Base-by-base conservation (phyloP, 768 basidiomycete species). In the Lactifluus echinatus region DNA sequence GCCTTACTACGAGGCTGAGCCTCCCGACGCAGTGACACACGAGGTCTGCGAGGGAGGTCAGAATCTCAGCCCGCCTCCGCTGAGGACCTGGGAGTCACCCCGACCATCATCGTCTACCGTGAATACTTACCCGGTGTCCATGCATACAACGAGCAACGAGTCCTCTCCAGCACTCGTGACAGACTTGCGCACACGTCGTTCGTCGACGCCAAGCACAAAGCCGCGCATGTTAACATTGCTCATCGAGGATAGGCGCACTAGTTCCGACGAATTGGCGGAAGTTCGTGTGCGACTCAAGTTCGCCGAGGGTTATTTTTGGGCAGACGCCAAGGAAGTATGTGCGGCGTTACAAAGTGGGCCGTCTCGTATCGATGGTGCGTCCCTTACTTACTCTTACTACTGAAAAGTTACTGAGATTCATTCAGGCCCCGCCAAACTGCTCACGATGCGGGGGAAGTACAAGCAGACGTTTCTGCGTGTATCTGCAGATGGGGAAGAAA, bases 341-440 rank as follows among this genome's bases (percentile, higher is more conserved):
- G 70, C 77, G 12, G 73, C 75, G 56, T 73, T 89, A 23, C 87
- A 89, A 67, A 63, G 67, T 0, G 75, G 82, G 24, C 81, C 85
- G 11, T 79, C 82, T 11, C 74, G 84, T 58, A 82, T 89, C 51
- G 87, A 89, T 67, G 87, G 87, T 85, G 53, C 45, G 64, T 46
- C 6, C 7, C n/a, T n/a, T n/a, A n/a, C n/a, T 58, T 8, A n/a
- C 24, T 49, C 17, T 17, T 15, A 7, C 2, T 36, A 19, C 26
- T 2, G 12, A 28, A 42, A 7, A 33, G 28, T 49, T 33, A 21
- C n/a, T 15, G 23, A 59, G 4, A 43, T 3, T 26, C 26, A 17
- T 37, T 17, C 23, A 61, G 60, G 61, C 23, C 57, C 61, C 14
- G 57, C 61, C 17, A 62, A 51, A 39, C 53, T 60, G 29, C 23